These are phyloP conservation scores for Cryptosporidium viatorum DNA, from an alignment of 169 alveolate species.

Conservation along the genomic window DNA sequence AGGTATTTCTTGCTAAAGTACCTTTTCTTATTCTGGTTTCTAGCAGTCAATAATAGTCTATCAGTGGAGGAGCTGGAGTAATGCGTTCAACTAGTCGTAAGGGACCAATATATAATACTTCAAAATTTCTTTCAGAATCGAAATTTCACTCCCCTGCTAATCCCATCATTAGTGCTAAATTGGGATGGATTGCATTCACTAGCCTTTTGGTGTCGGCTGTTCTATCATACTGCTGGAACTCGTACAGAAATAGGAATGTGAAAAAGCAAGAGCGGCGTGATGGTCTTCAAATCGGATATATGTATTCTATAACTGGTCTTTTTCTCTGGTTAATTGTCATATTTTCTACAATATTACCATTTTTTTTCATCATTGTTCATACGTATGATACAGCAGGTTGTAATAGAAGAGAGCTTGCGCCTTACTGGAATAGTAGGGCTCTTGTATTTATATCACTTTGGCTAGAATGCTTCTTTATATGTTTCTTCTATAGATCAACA, in stretches of 20 bases:
- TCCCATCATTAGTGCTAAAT: slow-evolving; percentile 14
- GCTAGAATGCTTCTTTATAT: slow-evolving; percentile 40
- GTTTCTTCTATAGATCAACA: slow-evolving; percentile 35
- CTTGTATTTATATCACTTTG: slow-evolving; percentile 35
- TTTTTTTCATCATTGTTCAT: slow-evolving; percentile 46
- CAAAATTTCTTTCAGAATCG: not conserved
- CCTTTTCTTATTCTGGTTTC: no score
- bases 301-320: not conserved
- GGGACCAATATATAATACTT: not conserved
- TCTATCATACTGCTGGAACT: slow-evolving; percentile 12
- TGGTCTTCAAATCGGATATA: slow-evolving; percentile 42
- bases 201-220: not conserved
- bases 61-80: no score
- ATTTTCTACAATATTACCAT: slow-evolving; percentile 4
- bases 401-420: slow-evolving; percentile 35
- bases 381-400: slow-evolving; percentile 74
- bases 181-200: slow-evolving; percentile 8
- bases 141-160: slow-evolving; percentile 27
- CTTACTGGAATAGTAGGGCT: slow-evolving; percentile 54
- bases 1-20: no score
- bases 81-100: no score
- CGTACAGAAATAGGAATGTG: not conserved
- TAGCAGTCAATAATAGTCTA: no score
- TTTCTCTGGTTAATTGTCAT: not conserved
- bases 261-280: not conserved